Evolutionary conservation across 2,329 filamentous ascomycete genomes (phyloP).

Genomic region (Apiospora koreana): DNA sequence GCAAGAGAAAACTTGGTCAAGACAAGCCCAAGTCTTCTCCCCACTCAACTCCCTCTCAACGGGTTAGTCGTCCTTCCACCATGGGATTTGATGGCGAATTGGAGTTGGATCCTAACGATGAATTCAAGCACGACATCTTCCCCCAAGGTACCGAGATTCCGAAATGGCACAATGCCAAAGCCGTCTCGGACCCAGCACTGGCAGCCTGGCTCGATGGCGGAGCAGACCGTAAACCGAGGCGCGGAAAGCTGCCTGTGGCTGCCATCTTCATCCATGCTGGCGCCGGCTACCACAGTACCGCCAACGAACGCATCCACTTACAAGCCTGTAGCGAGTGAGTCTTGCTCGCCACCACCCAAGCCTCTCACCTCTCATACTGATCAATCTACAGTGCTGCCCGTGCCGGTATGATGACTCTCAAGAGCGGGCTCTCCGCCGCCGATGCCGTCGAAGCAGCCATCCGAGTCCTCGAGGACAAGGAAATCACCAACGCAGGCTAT

Average conservation of each 20-base stretch:
- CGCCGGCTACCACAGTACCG: slow-evolving; percentile 86
- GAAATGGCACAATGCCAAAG: neutral
- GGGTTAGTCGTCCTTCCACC: neutral
- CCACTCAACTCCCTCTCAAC: neutral
- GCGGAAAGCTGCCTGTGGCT: slow-evolving; percentile 33
- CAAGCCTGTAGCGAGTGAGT: slow-evolving; percentile 84
- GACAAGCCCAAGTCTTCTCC: neutral
- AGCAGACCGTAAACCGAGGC: slow-evolving; percentile 39
- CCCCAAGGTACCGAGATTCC: neutral
- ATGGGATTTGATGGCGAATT: neutral
- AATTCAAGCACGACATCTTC: neutral
- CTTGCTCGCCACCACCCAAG: neutral
- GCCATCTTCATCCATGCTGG: slow-evolving; percentile 96
- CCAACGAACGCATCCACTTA: slow-evolving; percentile 84
- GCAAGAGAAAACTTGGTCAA: slow-evolving; percentile 1
- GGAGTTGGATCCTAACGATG: slow-evolving; percentile 1
- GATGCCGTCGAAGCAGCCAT: slow-evolving; percentile 91
- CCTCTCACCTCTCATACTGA: slow-evolving; percentile 15
- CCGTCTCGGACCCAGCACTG: neutral
- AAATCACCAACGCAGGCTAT: slow-evolving; percentile 95
- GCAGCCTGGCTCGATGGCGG: slow-evolving; percentile 38
- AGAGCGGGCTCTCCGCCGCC: slow-evolving; percentile 74
- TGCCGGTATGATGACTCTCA: slow-evolving; percentile 79
- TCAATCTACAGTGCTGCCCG: slow-evolving; percentile 69
- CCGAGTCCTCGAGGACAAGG: slow-evolving; percentile 84